A percentile compares a stretch with the other conserved stretches of the same genome.
Evolutionary conservation across 148 eudicot genomes (phyloP).

Genomic region (Rheum nobile): DNA sequence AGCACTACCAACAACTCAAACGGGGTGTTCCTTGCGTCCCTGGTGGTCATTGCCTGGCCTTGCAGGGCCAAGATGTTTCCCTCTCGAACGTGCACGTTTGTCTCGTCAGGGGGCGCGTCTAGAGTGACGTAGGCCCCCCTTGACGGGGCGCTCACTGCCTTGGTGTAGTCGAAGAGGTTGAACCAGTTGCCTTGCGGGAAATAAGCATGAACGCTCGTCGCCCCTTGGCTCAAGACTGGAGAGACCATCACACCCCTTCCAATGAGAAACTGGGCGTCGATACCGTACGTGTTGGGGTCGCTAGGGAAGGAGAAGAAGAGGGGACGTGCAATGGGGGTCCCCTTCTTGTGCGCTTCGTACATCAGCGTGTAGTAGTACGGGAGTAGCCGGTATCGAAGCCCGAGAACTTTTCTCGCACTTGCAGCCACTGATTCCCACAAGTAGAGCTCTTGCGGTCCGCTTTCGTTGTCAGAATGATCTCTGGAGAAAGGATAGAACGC

Average conservation of each 20-base stretch:
- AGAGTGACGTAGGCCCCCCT: conserved; percentile 31
- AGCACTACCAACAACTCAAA: conserved; percentile 50
- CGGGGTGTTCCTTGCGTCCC: conserved; percentile 47
- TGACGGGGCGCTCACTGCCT: conserved; percentile 22
- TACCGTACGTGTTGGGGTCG: conserved; percentile 42
- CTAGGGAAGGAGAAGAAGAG: conserved; percentile 72
- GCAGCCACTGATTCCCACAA: conserved; percentile 70
- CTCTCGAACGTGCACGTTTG: conserved; percentile 60
- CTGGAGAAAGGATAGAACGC: conserved; percentile 89
- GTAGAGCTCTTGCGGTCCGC: conserved; percentile 56
- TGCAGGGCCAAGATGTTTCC: conserved; percentile 69
- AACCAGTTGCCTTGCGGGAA: conserved; percentile 83
- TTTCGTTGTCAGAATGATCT: conserved; percentile 41
- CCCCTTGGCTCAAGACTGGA: conserved; percentile 48
- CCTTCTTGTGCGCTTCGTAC: conserved; percentile 53
- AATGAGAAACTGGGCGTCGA: conserved; percentile 58
- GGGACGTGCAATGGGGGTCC: conserved; percentile 63
- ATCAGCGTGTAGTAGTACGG: conserved; percentile 67
- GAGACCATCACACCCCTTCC: conserved; percentile 77
- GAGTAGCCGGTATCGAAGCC: conserved; percentile 62
- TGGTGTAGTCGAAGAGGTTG: conserved; percentile 47
- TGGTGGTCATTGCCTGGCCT: conserved; percentile 57
- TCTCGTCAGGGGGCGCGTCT: conserved; percentile 50
- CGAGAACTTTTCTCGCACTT: conserved; percentile 59
- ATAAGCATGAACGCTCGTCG: conserved; percentile 43